Conservation (phyloP, 1,139 yeast genomes). For the Yamadazyma siamensis region DNA sequence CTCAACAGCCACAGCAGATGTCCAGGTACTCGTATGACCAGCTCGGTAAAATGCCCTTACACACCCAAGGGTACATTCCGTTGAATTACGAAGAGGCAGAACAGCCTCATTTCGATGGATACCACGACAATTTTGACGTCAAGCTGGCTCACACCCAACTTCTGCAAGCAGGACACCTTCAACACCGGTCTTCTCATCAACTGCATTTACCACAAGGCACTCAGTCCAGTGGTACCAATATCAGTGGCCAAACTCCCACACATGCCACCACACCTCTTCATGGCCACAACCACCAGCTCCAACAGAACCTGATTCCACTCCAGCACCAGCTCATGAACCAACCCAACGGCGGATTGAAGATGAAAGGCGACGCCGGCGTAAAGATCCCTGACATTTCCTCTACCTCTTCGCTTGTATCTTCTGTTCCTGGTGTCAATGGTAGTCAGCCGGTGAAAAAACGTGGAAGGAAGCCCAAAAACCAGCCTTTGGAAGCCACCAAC, state of each 20-base stretch:
- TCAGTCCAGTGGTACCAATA: too few relatives aligned
- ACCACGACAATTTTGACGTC: conserved; percentile 3
- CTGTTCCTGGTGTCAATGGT: conserved; percentile 1
- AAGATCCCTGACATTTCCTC: neutral
- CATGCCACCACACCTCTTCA: too few relatives aligned
- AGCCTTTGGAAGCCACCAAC: conserved; percentile 8
- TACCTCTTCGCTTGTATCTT: conserved; percentile 1
- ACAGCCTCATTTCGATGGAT: conserved; percentile 4
- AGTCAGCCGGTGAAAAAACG: conserved; percentile 7
- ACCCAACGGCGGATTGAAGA: too few relatives aligned
- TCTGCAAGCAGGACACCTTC: neutral
- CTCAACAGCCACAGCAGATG: conserved; percentile 2
- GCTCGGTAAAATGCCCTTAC: conserved; percentile 1
- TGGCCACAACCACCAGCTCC: too few relatives aligned
- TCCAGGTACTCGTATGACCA: conserved; percentile 1
- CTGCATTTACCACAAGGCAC: too few relatives aligned
- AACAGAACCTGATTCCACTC: too few relatives aligned
- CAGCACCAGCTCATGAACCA: too few relatives aligned
- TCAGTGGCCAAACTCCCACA: too few relatives aligned
- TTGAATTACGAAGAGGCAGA: conserved; percentile 4
- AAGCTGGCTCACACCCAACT: conserved; percentile 1
- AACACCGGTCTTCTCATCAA: too few relatives aligned
- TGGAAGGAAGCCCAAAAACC: conserved; percentile 11
- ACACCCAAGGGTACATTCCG: conserved; percentile 1
- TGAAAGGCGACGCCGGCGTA: too few relatives aligned